A percentile compares a stretch with the other conserved stretches of the same genome.
Conservation (phyloP, 257 asterid species). For the Solanum microdontum region DNA sequence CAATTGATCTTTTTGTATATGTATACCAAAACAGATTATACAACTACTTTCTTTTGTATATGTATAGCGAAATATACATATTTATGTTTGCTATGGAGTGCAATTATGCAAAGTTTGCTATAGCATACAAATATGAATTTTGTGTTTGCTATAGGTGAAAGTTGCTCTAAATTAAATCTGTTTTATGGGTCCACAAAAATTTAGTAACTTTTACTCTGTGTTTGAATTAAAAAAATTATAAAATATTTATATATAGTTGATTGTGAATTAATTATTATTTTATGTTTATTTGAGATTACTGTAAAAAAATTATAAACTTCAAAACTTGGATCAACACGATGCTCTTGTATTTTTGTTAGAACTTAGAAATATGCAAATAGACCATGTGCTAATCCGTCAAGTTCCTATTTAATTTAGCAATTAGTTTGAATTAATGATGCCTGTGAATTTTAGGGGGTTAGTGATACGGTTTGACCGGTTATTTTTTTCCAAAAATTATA, state of each 20-base stretch:
- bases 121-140: too few species aligned
- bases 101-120: too few species aligned
- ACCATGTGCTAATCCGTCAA: not conserved
- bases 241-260: not conserved
- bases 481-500: not conserved
- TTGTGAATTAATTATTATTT: not conserved
- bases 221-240: too few species aligned
- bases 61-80: too few species aligned
- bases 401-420: not conserved
- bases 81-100: too few species aligned
- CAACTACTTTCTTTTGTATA: too few species aligned
- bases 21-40: too few species aligned
- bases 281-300: not conserved
- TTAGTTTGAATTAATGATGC: not conserved
- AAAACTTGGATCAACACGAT: not conserved
- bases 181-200: too few species aligned
- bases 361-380: not conserved
- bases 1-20: too few species aligned
- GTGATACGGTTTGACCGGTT: not conserved
- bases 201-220: too few species aligned
- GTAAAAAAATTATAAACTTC: not conserved
- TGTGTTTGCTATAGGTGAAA: too few species aligned
- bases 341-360: not conserved
- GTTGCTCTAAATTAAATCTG: too few species aligned
- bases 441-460: not conserved